Evolutionary conservation across 768 basidiomycete genomes (phyloP), one percentile per base, ranked within the genome.

Genomic region (Collybiopsis luxurians): DNA sequence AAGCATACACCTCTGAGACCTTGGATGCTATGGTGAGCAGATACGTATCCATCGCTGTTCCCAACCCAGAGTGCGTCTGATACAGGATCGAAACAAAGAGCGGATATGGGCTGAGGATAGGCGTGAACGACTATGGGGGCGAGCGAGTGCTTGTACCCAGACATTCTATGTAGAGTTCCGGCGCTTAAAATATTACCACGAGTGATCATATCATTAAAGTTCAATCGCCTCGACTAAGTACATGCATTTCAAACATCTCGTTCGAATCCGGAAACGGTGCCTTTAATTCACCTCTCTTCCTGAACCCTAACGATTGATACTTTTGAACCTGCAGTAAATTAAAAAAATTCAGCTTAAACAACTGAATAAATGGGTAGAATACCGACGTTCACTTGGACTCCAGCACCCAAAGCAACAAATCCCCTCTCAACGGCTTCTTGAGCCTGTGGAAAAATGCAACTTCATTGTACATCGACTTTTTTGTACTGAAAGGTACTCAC

Each of bases 31-130:
- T 90, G 44, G 53, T 86, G 82, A 1, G 89, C 87, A 39, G 79
- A 68, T 59, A 97, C 79, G 56, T 75, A 75, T 2, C 96, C 95
- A 27, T 81, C 72, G 56, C 85, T 83, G 9, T 82, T 79, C 28
- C 95, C 95, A 46, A 87, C 76, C 94, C 95, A 97, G 34, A 99
- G 74, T 5, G 88, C 83, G 69, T 98, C 95, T 0, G 92, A 91
- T 21, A 90, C 86, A 7, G 93, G 89, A 71, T 99, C 96, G 68
- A 98, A 95, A 0, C 87, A 83, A 56, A 97, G 77, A 0, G 92
- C 83, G 23, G 90, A 87, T 47, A 90, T 77, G 24, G 87, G 80
- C 63, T 83, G 80, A 27, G 68, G 68, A 60, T 74, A 78, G 38
- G 55, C 59, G n/a, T 65, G 48, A 50, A 68, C 62, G 38, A 73